These are phyloP conservation scores for Globisporangium solare DNA, from an alignment of 352 stramenopile genomes.

Conservation along the genomic window DNA sequence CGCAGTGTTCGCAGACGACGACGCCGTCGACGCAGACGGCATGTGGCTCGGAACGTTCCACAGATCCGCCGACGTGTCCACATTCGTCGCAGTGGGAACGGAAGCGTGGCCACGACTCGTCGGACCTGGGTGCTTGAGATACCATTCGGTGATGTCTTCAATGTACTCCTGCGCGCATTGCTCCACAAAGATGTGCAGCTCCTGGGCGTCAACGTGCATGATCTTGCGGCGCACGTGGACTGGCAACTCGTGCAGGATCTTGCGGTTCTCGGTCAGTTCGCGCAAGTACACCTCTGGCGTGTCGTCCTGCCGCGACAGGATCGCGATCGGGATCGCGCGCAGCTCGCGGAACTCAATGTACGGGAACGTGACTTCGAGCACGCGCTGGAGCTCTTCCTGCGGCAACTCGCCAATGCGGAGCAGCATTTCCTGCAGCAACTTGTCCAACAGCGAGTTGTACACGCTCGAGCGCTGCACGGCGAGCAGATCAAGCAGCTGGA, in stretches of 20 bases:
- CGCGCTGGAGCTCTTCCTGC: slow-evolving; percentile 59
- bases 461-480: slow-evolving; percentile 53
- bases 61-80: slow-evolving; percentile 23
- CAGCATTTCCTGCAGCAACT: slow-evolving; percentile 68
- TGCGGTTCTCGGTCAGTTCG: slow-evolving; percentile 78
- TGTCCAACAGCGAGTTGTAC: slow-evolving; percentile 65
- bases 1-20: slow-evolving; percentile 15
- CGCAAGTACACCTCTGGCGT: slow-evolving; percentile 73
- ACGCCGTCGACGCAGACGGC: slow-evolving; percentile 31
- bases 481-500: slow-evolving; percentile 82
- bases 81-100: slow-evolving; percentile 14
- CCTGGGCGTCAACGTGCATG: slow-evolving; percentile 59
- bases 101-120: slow-evolving; percentile 18
- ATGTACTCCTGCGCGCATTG: slow-evolving; percentile 75
- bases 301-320: slow-evolving; percentile 73
- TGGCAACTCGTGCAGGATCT: slow-evolving; percentile 70
- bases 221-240: slow-evolving; percentile 83
- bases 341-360: slow-evolving; percentile 88
- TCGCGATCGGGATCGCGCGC: slow-evolving; percentile 75
- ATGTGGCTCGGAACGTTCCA: slow-evolving; percentile 77
- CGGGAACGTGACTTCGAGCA: slow-evolving; percentile 80
- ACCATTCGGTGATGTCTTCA: slow-evolving; percentile 60
- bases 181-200: slow-evolving; percentile 72
- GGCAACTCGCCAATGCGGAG: slow-evolving; percentile 65
- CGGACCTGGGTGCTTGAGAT: slow-evolving; percentile 38